Conservation (phyloP, 257 asterid species). For the Solanum raphanifolium region DNA sequence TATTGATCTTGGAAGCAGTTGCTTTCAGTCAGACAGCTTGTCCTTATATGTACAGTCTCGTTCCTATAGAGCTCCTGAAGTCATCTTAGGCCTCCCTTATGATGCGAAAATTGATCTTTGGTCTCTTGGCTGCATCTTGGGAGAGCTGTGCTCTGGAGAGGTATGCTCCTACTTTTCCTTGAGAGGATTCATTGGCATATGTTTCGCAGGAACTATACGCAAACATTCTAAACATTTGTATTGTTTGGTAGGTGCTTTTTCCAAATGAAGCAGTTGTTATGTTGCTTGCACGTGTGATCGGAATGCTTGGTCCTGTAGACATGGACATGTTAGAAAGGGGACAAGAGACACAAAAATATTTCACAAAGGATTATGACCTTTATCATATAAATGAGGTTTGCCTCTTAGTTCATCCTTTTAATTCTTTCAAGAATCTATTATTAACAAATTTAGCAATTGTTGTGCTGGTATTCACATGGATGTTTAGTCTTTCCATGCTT, state of each 20-base stretch:
- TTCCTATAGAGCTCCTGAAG: conserved; percentile 97
- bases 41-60: conserved; percentile 90
- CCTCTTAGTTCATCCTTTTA: neutral
- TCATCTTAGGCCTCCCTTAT: conserved; percentile 81
- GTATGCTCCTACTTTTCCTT: conserved; percentile 19
- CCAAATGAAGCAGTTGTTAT: conserved; percentile 67
- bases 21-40: conserved; percentile 67
- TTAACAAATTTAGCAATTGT: neutral
- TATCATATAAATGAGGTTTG: conserved; percentile 61
- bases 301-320: conserved; percentile 64
- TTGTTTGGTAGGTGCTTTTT: conserved; percentile 66
- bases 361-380: conserved; percentile 69
- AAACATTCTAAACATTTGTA: neutral
- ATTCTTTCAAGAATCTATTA: neutral
- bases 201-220: too few relatives aligned
- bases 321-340: conserved; percentile 60
- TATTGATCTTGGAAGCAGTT: conserved; percentile 98
- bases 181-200: neutral
- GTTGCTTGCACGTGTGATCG: conserved; percentile 72
- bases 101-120: conserved; percentile 85
- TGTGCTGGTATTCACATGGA: neutral
- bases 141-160: conserved; percentile 80
- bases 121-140: conserved; percentile 94
- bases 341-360: conserved; percentile 69
- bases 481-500: neutral